phyloP scores from a whole-genome alignment of 495 filamentous ascomycete species.

The Neurospora discreta region DNA sequence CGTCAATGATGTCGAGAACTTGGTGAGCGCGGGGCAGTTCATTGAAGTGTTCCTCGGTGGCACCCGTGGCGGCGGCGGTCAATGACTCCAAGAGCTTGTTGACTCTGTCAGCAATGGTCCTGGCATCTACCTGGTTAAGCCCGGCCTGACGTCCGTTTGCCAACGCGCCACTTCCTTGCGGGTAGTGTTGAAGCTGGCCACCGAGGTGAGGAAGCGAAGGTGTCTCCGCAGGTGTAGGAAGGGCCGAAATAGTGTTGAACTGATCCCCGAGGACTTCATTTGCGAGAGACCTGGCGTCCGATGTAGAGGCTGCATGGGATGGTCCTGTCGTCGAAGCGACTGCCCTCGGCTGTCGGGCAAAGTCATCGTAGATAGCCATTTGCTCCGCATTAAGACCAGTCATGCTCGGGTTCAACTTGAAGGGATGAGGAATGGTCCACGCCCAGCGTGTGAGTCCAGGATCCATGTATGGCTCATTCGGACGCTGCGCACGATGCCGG shows the following conservation, averaged over 20 bases:
- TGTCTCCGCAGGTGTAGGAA: constrained; percentile 71
- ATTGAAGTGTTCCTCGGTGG: constrained; percentile 56
- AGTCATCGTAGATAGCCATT: constrained; percentile 91
- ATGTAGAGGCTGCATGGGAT: constrained; percentile 35
- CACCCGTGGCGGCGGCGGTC: constrained; percentile 48
- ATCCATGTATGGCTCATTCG: constrained; percentile 75
- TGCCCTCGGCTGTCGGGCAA: constrained; percentile 67
- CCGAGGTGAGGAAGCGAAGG: constrained; percentile 62
- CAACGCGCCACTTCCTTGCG: constrained; percentile 39
- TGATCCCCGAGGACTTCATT: constrained; percentile 76
- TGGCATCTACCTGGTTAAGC: constrained; percentile 54
- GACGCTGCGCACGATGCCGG: constrained; percentile 55
- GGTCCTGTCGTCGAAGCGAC: constrained; percentile 24
- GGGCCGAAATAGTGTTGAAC: constrained; percentile 61
- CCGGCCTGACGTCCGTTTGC: constrained; percentile 42
- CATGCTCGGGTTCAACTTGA: constrained; percentile 53
- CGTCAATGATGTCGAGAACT: constrained; percentile 53
- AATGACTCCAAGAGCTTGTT: constrained; percentile 62
- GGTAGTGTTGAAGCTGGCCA: constrained; percentile 51
- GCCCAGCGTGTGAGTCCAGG: constrained; percentile 73
- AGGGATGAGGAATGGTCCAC: constrained; percentile 80
- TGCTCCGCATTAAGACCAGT: constrained; percentile 80
- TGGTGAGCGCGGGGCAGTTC: constrained; percentile 55
- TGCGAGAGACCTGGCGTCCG: constrained; percentile 41
- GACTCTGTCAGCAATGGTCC: constrained; percentile 51